Base-by-base conservation (phyloP, 2,329 filamentous ascomycete species). In the Claviceps quebecensis region DNA sequence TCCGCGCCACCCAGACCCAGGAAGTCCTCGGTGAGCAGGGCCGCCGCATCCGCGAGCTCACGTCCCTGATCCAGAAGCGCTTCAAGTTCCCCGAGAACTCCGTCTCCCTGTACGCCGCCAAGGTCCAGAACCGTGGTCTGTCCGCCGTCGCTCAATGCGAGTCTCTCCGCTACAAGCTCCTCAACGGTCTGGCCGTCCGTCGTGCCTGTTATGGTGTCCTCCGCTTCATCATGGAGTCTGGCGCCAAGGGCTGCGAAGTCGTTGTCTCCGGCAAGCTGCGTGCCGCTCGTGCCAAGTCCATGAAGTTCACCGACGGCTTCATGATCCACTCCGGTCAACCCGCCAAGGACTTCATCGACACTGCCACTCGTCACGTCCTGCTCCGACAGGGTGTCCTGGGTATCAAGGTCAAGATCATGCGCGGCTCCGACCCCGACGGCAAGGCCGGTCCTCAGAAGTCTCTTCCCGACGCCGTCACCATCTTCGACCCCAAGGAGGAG, bases 361-460 rank as follows among this genome's bases (percentile, higher is more conserved):
- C 77, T 68, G 94, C 94, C 65, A 97, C 93, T 69, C 93, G 93
- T 67, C 93, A 98, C 87, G 93, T 98, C 67, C 89, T 98, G 63
- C 90, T 98, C 74, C 87, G 94, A 77, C 93, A 98, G 81, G 93
- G 93, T 87, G 93, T 98, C 62, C 81, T 98, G 62, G 93, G 93
- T 78, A 98, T 98, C 80, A 98, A 98, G 84, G 93, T 98, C 76
- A 98, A 98, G 90, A 98, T 98, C 79, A 98, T 98, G 93, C 90
- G 94, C 73, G 93, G 93, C 71, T 93, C 88, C 65, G 93, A 98
- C 80, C 93, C 93, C 72, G 89, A 97, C 77, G 93, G 93, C 84
- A 98, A 98, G 85, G 83, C 88, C 67, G 89, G 93, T 63, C 90
- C 91, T 66, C 87, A 90, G 77, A 96, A 97, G 84, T 84, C 89